These are phyloP conservation scores for Pseudogymnoascus sp. DNA, from an alignment of 2,329 filamentous ascomycete species.

Conservation along the genomic window DNA sequence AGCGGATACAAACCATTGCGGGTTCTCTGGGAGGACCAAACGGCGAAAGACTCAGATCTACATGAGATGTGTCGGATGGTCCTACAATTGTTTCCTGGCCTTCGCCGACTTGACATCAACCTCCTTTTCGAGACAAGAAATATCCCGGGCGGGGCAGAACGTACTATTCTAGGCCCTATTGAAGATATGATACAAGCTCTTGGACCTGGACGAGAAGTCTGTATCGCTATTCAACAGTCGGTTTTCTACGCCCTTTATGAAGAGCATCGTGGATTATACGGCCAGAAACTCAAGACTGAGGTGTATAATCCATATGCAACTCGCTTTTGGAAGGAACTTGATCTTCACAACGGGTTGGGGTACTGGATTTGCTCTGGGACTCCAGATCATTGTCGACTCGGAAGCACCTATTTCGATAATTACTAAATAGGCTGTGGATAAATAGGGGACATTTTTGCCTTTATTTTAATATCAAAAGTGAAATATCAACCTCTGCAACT, in stretches of 20 bases:
- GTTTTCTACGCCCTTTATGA: neutral
- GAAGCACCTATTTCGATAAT: neutral
- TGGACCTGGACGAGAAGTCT: neutral
- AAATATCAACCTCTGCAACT: neutral
- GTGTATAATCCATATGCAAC: neutral
- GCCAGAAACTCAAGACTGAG: neutral
- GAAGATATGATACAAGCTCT: neutral
- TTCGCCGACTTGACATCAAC: neutral
- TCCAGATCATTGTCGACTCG: neutral
- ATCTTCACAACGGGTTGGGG: neutral
- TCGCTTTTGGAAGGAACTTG: neutral
- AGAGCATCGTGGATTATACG: neutral
- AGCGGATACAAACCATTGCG: neutral
- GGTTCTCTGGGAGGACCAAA: neutral
- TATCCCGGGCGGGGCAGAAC: neutral
- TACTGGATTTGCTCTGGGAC: neutral
- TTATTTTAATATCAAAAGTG: neutral
- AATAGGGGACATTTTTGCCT: neutral
- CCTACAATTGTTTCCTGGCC: neutral
- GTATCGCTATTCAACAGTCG: neutral
- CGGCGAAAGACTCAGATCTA: neutral
- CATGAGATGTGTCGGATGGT: neutral
- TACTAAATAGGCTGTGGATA: neutral
- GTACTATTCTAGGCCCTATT: neutral
- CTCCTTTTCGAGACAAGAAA: neutral